A percentile compares a stretch with the other conserved stretches of the same genome.
These are phyloP conservation scores for Conticribra guillardii DNA, from an alignment of 108 stramenopile species.

Conservation along the genomic window DNA sequence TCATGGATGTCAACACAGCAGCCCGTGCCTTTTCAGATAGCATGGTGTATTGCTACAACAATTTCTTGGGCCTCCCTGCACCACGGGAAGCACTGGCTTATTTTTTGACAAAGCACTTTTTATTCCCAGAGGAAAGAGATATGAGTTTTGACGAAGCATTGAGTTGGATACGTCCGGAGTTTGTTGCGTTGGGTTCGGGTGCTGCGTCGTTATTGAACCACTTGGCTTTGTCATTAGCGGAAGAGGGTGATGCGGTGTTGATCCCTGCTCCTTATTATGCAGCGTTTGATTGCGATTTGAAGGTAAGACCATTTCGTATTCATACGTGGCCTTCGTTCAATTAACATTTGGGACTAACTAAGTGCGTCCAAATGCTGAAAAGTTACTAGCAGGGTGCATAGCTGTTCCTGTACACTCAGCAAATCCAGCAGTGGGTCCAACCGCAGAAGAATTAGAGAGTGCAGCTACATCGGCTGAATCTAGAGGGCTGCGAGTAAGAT, in stretches of 20 bases:
- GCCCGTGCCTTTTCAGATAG: slow-evolving; percentile 77
- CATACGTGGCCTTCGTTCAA: not conserved
- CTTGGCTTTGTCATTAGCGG: slow-evolving; percentile 68
- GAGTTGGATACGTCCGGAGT: slow-evolving; percentile 60
- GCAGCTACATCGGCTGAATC: slow-evolving; percentile 56
- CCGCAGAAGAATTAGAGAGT: slow-evolving; percentile 67
- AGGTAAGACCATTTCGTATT: slow-evolving; percentile 18
- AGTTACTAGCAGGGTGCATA: slow-evolving; percentile 66
- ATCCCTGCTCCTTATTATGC: slow-evolving; percentile 95
- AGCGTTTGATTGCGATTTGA: slow-evolving; percentile 91
- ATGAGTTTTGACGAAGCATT: slow-evolving; percentile 64
- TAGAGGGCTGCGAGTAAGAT: slow-evolving; percentile 67
- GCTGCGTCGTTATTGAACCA: slow-evolving; percentile 72
- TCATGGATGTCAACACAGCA: slow-evolving; percentile 69
- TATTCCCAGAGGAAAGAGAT: slow-evolving; percentile 31
- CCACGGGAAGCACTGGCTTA: slow-evolving; percentile 84
- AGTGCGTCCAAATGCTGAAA: not conserved
- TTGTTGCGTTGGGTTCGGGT: slow-evolving; percentile 78
- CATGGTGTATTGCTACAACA: slow-evolving; percentile 77
- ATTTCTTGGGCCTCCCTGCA: slow-evolving; percentile 73
- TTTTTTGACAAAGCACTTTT: slow-evolving; percentile 61
- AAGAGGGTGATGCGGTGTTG: slow-evolving; percentile 85
- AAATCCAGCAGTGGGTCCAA: slow-evolving; percentile 69
- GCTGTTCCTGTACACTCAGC: slow-evolving; percentile 66
- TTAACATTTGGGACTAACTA: not conserved